phyloP scores from a whole-genome alignment of 345 rosid species.

The Brassica nigra region DNA sequence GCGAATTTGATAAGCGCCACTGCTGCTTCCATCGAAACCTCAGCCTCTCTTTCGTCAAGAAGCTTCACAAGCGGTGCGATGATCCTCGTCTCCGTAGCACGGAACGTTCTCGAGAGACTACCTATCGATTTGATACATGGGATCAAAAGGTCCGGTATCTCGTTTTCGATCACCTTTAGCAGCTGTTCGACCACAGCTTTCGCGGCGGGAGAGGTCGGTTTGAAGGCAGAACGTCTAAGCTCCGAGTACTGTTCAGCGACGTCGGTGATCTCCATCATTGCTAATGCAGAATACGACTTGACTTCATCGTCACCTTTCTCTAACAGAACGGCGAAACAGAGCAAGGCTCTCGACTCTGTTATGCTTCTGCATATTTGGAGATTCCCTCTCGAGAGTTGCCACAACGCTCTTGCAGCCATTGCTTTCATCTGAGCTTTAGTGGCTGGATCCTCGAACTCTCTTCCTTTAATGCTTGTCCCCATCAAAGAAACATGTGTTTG shows the following conservation, averaged over 20 bases:
- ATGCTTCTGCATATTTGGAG: conserved; percentile 56
- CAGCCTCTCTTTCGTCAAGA: conserved; percentile 66
- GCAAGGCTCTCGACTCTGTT: conserved; percentile 72
- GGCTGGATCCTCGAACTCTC: conserved; percentile 59
- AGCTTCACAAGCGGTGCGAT: conserved; percentile 67
- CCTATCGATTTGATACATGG: conserved; percentile 68
- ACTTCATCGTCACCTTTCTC: conserved; percentile 70
- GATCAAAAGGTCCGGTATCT: conserved; percentile 50
- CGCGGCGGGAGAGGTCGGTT: conserved; percentile 74
- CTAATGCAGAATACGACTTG: conserved; percentile 61
- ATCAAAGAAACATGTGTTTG: conserved; percentile 47
- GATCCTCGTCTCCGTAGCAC: conserved; percentile 67
- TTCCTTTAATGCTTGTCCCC: conserved; percentile 64
- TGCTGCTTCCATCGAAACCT: conserved; percentile 57
- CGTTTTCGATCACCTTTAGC: conserved; percentile 52
- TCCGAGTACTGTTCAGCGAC: conserved; percentile 67
- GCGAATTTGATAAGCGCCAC: conserved; percentile 67
- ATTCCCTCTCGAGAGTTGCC: conserved; percentile 69
- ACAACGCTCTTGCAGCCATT: conserved; percentile 77
- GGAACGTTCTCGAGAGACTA: conserved; percentile 71
- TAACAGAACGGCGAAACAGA: conserved; percentile 64
- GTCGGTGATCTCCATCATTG: conserved; percentile 74
- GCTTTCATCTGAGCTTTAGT: conserved; percentile 76
- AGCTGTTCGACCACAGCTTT: conserved; percentile 69
- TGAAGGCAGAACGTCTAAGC: conserved; percentile 64